Evolutionary conservation across 768 basidiomycete genomes (phyloP).

Genomic region (Xerocomellus amylosporus): DNA sequence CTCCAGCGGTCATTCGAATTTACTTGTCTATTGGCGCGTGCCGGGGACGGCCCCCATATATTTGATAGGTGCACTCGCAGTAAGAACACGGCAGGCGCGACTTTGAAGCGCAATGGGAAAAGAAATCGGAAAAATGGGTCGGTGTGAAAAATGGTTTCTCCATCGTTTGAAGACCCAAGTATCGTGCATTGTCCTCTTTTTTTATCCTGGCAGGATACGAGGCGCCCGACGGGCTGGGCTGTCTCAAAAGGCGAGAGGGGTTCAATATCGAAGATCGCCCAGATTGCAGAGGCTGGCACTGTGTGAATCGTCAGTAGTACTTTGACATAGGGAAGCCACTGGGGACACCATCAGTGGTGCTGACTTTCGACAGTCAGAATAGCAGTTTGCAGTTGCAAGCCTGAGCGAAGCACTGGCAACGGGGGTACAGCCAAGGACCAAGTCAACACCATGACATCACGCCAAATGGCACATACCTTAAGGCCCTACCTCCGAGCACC

Average conservation of each 20-base stretch:
- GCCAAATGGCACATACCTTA: background rate
- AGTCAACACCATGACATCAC: slow-evolving; percentile 11
- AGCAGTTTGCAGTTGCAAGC: too few relatives aligned
- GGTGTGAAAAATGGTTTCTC: background rate
- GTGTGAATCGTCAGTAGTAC: background rate
- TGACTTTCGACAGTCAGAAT: too few relatives aligned
- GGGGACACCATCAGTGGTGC: background rate
- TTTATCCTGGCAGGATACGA: background rate
- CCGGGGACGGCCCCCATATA: background rate
- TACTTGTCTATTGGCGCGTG: background rate
- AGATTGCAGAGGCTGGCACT: background rate
- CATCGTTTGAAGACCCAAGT: background rate
- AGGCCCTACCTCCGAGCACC: slow-evolving; percentile 1
- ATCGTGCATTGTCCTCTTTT: background rate
- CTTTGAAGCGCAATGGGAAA: background rate
- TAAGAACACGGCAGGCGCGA: background rate
- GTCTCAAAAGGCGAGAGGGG: background rate
- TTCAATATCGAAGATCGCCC: background rate
- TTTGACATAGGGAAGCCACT: background rate
- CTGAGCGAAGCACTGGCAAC: too few relatives aligned
- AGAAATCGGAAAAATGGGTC: background rate
- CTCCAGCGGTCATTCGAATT: background rate
- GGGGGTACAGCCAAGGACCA: too few relatives aligned
- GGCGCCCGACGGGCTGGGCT: background rate
- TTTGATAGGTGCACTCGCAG: background rate